Conservation (phyloP, 768 basidiomycete species). For the Leccinum uliginosum region DNA sequence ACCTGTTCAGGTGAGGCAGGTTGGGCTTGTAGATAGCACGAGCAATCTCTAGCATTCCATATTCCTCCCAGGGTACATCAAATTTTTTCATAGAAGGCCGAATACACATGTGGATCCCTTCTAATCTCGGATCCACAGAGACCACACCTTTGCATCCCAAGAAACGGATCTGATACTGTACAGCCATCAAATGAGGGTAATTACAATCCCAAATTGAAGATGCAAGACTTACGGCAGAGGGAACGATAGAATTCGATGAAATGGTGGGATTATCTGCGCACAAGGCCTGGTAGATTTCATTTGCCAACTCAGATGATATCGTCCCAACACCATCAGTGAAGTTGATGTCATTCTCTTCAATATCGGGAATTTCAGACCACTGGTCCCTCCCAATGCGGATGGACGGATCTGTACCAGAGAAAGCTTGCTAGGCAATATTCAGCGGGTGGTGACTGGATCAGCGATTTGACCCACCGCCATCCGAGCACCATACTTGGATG, state of each 20-base stretch:
- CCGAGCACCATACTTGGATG: constrained; percentile 81
- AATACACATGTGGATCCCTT: constrained; percentile 63
- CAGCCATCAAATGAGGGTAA: neutral
- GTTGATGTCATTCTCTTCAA: constrained; percentile 39
- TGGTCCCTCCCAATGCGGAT: constrained; percentile 50
- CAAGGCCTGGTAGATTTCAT: constrained; percentile 55
- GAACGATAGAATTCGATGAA: constrained; percentile 36
- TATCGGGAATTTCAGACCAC: constrained; percentile 62
- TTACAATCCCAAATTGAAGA: neutral
- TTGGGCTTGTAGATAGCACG: constrained; percentile 57
- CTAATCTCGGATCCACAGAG: constrained; percentile 50
- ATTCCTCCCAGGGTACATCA: constrained; percentile 40
- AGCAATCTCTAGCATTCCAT: constrained; percentile 71
- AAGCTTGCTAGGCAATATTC: constrained; percentile 50
- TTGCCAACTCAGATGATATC: constrained; percentile 55
- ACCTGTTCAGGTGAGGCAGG: constrained; percentile 71
- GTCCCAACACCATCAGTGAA: constrained; percentile 84
- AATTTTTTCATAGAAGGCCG: constrained; percentile 78
- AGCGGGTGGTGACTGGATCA: neutral
- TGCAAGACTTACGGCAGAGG: constrained; percentile 54
- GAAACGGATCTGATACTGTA: constrained; percentile 78
- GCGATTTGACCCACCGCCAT: constrained; percentile 39
- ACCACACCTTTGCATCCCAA: constrained; percentile 84
- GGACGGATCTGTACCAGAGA: constrained; percentile 76
- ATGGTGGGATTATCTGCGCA: constrained; percentile 40